phyloP scores from a whole-genome alignment of 345 rosid genomes.

The Aegle marmelos region DNA sequence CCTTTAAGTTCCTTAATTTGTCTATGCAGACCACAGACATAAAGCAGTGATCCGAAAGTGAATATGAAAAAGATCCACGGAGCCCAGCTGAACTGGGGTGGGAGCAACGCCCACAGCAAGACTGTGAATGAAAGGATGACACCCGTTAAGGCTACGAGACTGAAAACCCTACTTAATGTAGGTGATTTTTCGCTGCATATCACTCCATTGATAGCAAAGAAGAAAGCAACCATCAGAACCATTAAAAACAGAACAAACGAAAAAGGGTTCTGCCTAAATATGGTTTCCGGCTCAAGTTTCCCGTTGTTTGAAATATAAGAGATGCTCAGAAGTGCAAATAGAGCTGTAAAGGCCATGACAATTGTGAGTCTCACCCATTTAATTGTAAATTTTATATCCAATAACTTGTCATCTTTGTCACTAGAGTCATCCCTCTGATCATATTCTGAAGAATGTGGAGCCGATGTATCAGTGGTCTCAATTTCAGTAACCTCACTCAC shows the following conservation, averaged over 20 bases:
- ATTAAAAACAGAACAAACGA: background rate
- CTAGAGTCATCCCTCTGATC: background rate
- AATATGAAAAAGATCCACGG: background rate
- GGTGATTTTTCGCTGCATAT: background rate
- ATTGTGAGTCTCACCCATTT: background rate
- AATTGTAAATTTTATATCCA: background rate
- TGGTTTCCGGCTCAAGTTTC: background rate
- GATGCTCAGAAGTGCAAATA: background rate
- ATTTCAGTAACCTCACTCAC: background rate
- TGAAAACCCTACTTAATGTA: background rate
- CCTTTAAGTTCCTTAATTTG: background rate
- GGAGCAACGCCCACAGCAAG: background rate
- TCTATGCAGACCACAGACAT: background rate
- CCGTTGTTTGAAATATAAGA: background rate
- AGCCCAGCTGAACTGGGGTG: background rate
- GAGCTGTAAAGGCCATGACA: background rate
- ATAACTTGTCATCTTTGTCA: background rate
- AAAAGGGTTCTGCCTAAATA: background rate
- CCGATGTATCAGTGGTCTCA: background rate
- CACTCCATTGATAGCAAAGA: conserved; percentile 2
- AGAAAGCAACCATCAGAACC: background rate
- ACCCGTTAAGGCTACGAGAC: background rate
- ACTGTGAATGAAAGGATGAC: background rate
- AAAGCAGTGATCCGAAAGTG: background rate
- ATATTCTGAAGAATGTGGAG: background rate